Conservation (phyloP, 331 rosid genomes). For the Quercus tomentella region DNA sequence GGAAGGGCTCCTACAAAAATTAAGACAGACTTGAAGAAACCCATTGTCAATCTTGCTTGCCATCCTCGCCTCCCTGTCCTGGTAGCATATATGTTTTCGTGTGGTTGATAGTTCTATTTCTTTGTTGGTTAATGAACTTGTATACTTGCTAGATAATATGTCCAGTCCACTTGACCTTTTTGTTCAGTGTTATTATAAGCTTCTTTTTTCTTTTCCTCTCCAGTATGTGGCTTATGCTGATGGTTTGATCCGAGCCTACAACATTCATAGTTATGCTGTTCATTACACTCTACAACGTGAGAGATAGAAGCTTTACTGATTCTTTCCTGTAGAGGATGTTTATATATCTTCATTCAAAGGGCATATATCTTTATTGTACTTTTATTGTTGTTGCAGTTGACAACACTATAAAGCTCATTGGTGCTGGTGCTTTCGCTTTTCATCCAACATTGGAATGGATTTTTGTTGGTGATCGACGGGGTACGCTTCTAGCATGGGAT, state of each 20-base stretch:
- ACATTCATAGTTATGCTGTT: conserved; percentile 92
- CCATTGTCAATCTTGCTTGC: conserved; percentile 94
- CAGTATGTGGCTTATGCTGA: conserved; percentile 98
- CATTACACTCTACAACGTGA: conserved; percentile 92
- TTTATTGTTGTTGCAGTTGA: conserved; percentile 61
- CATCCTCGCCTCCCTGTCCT: conserved; percentile 96
- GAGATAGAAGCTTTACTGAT: conserved; percentile 25
- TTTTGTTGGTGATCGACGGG: conserved; percentile 97
- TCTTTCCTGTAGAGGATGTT: conserved; percentile 25
- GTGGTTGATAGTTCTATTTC: conserved; percentile 14
- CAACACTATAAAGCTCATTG: conserved; percentile 85
- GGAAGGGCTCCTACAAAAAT: conserved; percentile 95
- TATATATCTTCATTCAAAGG: conserved; percentile 18
- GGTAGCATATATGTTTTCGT: conserved; percentile 36
- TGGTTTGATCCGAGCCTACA: conserved; percentile 96
- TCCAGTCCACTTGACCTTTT: conserved; percentile 3
- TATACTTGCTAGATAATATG: conserved; percentile 16
- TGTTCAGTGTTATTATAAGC: conserved; percentile 16
- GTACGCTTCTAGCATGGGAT: conserved; percentile 97
- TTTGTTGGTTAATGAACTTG: background rate
- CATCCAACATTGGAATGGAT: conserved; percentile 99
- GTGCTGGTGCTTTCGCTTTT: conserved; percentile 97
- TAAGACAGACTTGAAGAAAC: conserved; percentile 95
- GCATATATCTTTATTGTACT: conserved; percentile 8
- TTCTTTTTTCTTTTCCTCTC: conserved; percentile 20